phyloP scores from a whole-genome alignment of 2,329 filamentous ascomycete species.

The Cryphonectria parasitica region DNA sequence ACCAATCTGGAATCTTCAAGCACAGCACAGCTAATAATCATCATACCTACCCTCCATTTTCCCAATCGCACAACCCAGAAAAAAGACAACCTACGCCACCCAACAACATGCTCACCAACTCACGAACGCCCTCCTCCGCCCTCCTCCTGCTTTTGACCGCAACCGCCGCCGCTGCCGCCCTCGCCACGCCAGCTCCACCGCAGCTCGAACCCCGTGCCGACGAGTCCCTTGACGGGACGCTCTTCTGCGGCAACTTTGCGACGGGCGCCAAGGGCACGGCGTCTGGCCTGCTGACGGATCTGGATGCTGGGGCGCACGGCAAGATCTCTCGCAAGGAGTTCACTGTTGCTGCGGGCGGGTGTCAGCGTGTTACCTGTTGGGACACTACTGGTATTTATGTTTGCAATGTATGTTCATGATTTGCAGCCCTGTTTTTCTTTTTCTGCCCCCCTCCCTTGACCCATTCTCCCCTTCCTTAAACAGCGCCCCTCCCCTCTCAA shows the following conservation, averaged over 20 bases:
- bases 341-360: not conserved
- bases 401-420: conserved; percentile 20
- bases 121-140: not conserved
- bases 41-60: not conserved
- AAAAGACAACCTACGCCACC: too few relatives aligned
- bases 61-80: not conserved
- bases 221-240: conserved; percentile 20
- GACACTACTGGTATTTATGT: conserved; percentile 23
- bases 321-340: conserved; percentile 14
- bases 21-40: not conserved
- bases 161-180: not conserved
- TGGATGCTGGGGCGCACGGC: not conserved
- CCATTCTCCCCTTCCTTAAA: too few relatives aligned
- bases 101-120: not conserved
- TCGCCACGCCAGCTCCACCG: not conserved
- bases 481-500: too few relatives aligned
- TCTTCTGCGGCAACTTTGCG: conserved; percentile 23
- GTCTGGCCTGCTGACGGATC: conserved; percentile 9
- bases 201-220: not conserved
- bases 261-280: conserved; percentile 4
- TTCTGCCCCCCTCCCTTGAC: not conserved
- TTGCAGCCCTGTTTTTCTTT: not conserved
- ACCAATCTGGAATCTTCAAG: not conserved
- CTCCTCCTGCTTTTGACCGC: conserved; percentile 7
- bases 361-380: conserved; percentile 22